Conservation (phyloP, 2,329 filamentous ascomycete genomes). For the Orbilia javanica region DNA sequence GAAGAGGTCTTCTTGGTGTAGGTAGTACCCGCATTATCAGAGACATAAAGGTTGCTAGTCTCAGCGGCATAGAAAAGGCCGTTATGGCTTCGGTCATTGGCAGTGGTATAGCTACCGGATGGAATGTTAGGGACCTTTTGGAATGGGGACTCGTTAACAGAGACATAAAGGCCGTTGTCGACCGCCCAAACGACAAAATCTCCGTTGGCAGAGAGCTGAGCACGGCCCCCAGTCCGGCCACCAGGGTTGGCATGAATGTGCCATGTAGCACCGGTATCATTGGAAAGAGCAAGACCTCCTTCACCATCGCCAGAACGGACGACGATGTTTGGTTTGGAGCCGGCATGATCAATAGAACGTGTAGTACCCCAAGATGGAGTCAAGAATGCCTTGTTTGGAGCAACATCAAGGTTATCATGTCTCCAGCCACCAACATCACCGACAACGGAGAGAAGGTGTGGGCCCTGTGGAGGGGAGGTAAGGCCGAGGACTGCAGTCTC, state of each 20-base stretch:
- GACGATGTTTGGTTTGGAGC: constrained; percentile 65
- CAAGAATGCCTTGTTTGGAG: constrained; percentile 68
- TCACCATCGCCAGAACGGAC: constrained; percentile 68
- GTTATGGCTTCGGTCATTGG: constrained; percentile 70
- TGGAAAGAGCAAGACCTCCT: constrained; percentile 67
- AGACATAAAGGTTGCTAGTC: constrained; percentile 69
- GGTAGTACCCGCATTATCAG: constrained; percentile 68
- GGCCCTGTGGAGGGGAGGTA: constrained; percentile 69
- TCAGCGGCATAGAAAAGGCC: constrained; percentile 70
- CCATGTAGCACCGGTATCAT: constrained; percentile 70
- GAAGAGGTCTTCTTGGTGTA: constrained; percentile 65
- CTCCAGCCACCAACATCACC: constrained; percentile 71
- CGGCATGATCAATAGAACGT: constrained; percentile 66
- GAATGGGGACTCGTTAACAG: constrained; percentile 66
- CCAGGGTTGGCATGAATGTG: constrained; percentile 67
- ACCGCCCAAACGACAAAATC: constrained; percentile 57
- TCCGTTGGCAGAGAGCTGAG: constrained; percentile 53
- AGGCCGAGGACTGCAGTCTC: constrained; percentile 70
- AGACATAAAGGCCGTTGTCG: constrained; percentile 50
- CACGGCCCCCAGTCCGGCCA: constrained; percentile 58
- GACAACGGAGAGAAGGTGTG: constrained; percentile 70
- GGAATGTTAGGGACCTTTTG: constrained; percentile 67
- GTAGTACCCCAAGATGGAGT: constrained; percentile 68
- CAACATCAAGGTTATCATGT: constrained; percentile 65
- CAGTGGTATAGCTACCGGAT: constrained; percentile 67